Evolutionary conservation across 192 early-diverging fungal species (phyloP).

Genomic region (Coemansia asiatica): DNA sequence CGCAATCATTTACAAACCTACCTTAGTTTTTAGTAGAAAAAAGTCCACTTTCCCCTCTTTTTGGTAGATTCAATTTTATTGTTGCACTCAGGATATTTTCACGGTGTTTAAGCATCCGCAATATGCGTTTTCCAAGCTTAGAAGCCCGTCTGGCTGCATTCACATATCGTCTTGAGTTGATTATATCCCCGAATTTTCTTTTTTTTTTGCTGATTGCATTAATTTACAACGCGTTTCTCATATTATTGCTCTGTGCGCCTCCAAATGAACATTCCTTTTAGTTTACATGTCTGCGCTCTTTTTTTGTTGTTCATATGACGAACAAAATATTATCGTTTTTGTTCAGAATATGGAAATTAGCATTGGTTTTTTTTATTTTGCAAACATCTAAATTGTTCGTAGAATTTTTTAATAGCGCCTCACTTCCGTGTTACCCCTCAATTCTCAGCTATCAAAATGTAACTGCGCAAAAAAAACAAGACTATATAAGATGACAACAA

Average conservation of each 20-base stretch:
- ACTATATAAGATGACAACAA: too few species aligned
- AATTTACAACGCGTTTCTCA: neutral
- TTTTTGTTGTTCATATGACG: neutral
- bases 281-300: neutral
- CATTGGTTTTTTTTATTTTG: constrained; percentile 2
- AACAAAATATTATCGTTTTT: constrained; percentile 1
- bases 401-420: constrained; percentile 13
- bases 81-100: too few species aligned
- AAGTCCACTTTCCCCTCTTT: too few species aligned
- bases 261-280: neutral
- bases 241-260: constrained; percentile 2
- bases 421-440: neutral
- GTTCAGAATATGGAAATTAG: neutral
- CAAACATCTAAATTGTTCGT: neutral
- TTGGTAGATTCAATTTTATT: too few species aligned
- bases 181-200: neutral
- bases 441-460: neutral
- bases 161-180: neutral
- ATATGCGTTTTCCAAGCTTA: too few species aligned
- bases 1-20: too few species aligned
- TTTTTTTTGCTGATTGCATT: constrained; percentile 4
- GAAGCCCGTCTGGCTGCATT: neutral
- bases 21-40: too few species aligned
- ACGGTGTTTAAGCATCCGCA: too few species aligned
- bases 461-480: constrained; percentile 1